These are phyloP conservation scores for Avicennia marina DNA, from an alignment of 257 asterid species.

Conservation along the genomic window DNA sequence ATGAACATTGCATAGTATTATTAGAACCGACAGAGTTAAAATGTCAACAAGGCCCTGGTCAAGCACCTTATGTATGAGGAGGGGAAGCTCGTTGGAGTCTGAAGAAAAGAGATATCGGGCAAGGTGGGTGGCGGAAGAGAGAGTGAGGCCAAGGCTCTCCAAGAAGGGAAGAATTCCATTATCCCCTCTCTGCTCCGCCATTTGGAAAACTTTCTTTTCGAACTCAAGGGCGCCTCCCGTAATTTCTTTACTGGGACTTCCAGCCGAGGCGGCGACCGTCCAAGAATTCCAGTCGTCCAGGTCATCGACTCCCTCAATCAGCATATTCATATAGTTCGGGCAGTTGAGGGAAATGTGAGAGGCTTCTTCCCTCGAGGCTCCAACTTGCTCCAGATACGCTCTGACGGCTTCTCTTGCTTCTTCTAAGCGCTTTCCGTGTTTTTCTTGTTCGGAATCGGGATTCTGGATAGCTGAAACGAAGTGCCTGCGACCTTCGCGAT, in stretches of 20 bases:
- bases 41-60: not conserved
- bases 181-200: slow-evolving; percentile 85
- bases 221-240: slow-evolving; percentile 30
- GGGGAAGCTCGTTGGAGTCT: slow-evolving; percentile 44
- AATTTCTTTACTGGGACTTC: slow-evolving; percentile 9
- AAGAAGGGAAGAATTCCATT: slow-evolving; percentile 73
- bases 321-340: slow-evolving; percentile 54
- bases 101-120: slow-evolving; percentile 66
- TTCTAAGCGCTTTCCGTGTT: slow-evolving; percentile 13
- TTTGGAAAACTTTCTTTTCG: slow-evolving; percentile 41
- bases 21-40: not conserved
- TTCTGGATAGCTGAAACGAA: slow-evolving; percentile 12
- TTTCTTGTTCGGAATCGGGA: slow-evolving; percentile 20
- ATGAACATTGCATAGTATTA: not conserved
- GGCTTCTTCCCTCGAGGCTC: slow-evolving; percentile 62
- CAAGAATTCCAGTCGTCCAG: slow-evolving; percentile 72
- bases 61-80: slow-evolving; percentile 61
- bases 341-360: slow-evolving; percentile 45
- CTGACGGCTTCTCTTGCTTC: slow-evolving; percentile 68
- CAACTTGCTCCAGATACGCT: slow-evolving; percentile 48
- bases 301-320: slow-evolving; percentile 69
- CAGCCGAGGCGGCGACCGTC: slow-evolving; percentile 29
- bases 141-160: slow-evolving; percentile 81
- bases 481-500: not conserved
- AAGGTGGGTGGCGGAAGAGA: slow-evolving; percentile 67